These are phyloP conservation scores for Wallacemonas sp. DNA, from an alignment of 208 protist genomes.

Conservation along the genomic window DNA sequence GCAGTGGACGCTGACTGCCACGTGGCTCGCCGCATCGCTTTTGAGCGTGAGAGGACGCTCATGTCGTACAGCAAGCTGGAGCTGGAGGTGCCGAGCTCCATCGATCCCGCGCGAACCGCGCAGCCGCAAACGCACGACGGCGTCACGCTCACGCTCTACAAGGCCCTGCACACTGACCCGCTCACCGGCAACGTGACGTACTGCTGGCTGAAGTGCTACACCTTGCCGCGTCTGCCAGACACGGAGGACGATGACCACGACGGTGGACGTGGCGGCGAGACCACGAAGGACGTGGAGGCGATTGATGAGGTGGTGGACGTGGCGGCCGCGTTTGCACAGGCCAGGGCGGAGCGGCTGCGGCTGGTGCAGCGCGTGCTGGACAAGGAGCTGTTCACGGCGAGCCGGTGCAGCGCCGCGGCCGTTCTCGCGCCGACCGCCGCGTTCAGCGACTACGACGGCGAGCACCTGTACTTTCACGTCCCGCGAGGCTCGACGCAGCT, in stretches of 20 bases:
- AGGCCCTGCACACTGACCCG: conserved; percentile 56
- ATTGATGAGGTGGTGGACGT: conserved; percentile 10
- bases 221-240: conserved; percentile 25
- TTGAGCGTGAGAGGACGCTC: conserved; percentile 67
- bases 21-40: conserved; percentile 43
- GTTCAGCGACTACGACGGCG: conserved; percentile 48
- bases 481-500: conserved; percentile 65
- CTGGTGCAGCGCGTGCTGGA: conserved; percentile 41
- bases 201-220: conserved; percentile 75
- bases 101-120: conserved; percentile 33
- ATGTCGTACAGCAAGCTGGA: conserved; percentile 64
- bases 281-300: background rate
- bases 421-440: conserved; percentile 53
- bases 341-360: background rate
- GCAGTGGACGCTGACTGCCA: conserved; percentile 19
- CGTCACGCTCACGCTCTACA: conserved; percentile 40
- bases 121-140: conserved; percentile 9
- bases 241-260: background rate
- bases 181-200: conserved; percentile 51
- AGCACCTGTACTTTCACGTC: conserved; percentile 63
- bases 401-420: conserved; percentile 37
- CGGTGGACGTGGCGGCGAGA: background rate
- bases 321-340: background rate
- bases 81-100: conserved; percentile 45
- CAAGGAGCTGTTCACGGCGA: conserved; percentile 40